phyloP scores from a whole-genome alignment of 139 green algal species.

The Desmodesmus armatus region DNA sequence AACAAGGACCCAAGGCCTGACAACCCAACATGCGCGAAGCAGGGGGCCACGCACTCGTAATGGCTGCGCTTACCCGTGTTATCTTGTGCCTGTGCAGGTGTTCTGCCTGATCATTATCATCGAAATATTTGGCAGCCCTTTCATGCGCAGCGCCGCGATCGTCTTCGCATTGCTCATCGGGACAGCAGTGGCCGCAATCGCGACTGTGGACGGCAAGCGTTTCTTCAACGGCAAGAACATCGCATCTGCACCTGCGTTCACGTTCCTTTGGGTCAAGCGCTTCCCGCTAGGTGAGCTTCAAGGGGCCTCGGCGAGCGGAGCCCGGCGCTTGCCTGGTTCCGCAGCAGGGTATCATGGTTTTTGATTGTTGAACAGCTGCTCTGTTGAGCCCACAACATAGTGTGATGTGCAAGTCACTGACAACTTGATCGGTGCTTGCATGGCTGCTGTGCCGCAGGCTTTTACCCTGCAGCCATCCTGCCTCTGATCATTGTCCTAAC shows the following conservation, averaged over 20 bases:
- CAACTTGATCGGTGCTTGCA: too few species aligned
- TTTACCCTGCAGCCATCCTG: conserved; percentile 71
- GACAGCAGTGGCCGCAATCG: not conserved
- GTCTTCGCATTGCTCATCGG: conserved; percentile 68
- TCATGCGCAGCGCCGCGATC: conserved; percentile 75
- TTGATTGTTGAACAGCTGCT: too few species aligned
- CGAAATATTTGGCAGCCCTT: conserved; percentile 83
- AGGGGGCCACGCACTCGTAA: too few species aligned
- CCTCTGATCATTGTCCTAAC: conserved; percentile 64
- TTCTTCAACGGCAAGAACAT: not conserved
- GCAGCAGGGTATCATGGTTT: too few species aligned
- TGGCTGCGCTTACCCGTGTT: too few species aligned
- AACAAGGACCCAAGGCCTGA: too few species aligned
- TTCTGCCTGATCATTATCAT: conserved; percentile 71
- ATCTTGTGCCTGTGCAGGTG: conserved; percentile 40
- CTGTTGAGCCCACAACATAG: too few species aligned
- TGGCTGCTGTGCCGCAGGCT: conserved; percentile 53
- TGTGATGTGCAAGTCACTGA: too few species aligned
- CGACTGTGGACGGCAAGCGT: not conserved
- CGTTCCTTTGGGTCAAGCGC: conserved; percentile 67
- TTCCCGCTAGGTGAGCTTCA: conserved; percentile 50
- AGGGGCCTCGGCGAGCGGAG: too few species aligned
- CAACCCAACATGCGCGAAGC: too few species aligned
- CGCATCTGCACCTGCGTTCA: conserved; percentile 49
- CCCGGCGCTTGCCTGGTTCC: too few species aligned